Evolutionary conservation across 1,284 basidiomycete species (phyloP), one percentile per base, ranked within the genome.

Genomic region (Puccinia triticina): DNA sequence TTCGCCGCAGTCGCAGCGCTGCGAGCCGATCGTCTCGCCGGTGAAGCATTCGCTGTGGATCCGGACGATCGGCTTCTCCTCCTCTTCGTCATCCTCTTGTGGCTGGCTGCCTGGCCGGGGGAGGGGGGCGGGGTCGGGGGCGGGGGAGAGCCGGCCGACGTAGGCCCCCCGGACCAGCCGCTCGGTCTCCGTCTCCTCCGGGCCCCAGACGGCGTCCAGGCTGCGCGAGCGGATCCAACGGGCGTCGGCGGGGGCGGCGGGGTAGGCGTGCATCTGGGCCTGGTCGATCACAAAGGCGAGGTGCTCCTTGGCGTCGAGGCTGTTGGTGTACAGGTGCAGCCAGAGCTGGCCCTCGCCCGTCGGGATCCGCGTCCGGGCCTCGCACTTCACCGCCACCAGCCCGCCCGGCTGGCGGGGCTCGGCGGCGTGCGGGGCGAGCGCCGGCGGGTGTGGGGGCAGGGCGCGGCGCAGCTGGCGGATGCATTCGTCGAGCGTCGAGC

Each of bases 1-100:
- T 87, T 99, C 96, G 26, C 97, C 97, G 86, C 97, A 99, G 87
- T 99, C 97, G 87, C 97, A 99, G 46, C 97, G 92, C 92, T 98
- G 96, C 86, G 94, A 96, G 14, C 97, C 97, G 83, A 98, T 92
- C 12, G 96, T 99, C 88, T 99, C 97, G 59, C 97, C 97, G 0
- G 97, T 99, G 88, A 96, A 99, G 87, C 97, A 99, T 87, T 99
- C 97, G 29, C 94, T 96, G 88, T 99, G 97, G 78, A 99, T 96
- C 32, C 97, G 91, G 48, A 99, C 92, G 77, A 99, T 91, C 0
- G 97, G 95, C n/a, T n/a, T n/a, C n/a, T n/a, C n/a, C n/a, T n/a
- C n/a, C n/a, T n/a, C n/a, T n/a, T n/a, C 5, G 85, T 83, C 11
- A 1, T 81, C 46, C 84, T 32, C 85, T 80, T 83, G n/a, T n/a